Conservation (phyloP, 129 eudicot species). For the Cynara cardunculus region DNA sequence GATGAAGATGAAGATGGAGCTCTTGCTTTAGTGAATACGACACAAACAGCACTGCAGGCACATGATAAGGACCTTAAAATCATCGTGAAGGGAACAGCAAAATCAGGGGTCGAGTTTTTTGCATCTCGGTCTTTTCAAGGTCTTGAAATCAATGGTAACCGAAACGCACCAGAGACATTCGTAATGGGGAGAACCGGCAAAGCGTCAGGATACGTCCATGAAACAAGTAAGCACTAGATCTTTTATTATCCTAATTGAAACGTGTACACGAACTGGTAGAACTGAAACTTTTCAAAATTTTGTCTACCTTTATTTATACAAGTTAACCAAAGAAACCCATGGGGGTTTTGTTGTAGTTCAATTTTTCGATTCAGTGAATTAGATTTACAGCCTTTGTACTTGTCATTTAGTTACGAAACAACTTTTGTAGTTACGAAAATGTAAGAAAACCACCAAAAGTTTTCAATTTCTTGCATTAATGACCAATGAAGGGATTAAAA, state of each 20-base stretch:
- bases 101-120: conserved; percentile 70
- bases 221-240: conserved; percentile 30
- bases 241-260: background rate
- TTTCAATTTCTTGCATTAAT: background rate
- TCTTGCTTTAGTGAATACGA: conserved; percentile 47
- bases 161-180: conserved; percentile 53
- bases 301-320: background rate
- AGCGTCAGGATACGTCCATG: conserved; percentile 81
- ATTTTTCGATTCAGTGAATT: background rate
- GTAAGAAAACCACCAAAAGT: background rate
- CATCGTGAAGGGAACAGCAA: conserved; percentile 46
- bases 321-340: conserved; percentile 4
- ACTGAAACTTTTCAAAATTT: background rate
- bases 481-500: background rate
- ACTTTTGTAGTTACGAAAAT: background rate
- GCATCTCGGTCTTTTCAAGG: conserved; percentile 78
- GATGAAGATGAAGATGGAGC: conserved; percentile 50
- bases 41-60: conserved; percentile 60
- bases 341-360: background rate
- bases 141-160: conserved; percentile 56
- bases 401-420: background rate
- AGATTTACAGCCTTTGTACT: background rate
- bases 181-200: conserved; percentile 73
- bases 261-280: background rate
- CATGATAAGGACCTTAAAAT: conserved; percentile 40